These are phyloP conservation scores for Phallus indusiatus DNA, from an alignment of 768 basidiomycete species.

Conservation along the genomic window DNA sequence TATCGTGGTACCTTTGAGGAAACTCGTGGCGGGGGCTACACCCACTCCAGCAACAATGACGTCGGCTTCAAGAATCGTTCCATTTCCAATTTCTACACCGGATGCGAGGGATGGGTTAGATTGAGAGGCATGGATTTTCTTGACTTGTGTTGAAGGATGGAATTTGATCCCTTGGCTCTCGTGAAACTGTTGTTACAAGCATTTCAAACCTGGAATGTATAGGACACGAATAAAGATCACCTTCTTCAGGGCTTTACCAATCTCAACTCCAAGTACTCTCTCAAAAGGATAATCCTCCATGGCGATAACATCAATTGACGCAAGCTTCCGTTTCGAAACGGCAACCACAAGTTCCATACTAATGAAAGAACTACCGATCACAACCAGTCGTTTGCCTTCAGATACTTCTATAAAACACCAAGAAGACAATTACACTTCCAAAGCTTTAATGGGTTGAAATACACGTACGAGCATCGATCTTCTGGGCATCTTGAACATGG, in stretches of 20 bases:
- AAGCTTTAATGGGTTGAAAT: conserved; percentile 2
- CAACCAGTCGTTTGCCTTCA: conserved; percentile 67
- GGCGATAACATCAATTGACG: conserved; percentile 76
- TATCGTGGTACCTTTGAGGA: conserved; percentile 54
- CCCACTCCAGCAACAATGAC: conserved; percentile 82
- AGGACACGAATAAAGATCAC: conserved; percentile 25
- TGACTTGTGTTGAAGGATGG: conserved; percentile 62
- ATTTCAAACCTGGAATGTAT: background rate
- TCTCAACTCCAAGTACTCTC: conserved; percentile 65
- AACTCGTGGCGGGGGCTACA: conserved; percentile 73
- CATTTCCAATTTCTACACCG: conserved; percentile 55
- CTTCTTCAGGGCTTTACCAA: conserved; percentile 72
- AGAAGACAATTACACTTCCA: conserved; percentile 2
- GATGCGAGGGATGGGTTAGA: conserved; percentile 45
- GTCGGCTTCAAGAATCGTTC: conserved; percentile 58
- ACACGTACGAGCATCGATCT: conserved; percentile 53
- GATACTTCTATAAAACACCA: conserved; percentile 36
- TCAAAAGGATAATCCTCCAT: conserved; percentile 78
- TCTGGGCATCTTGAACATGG: conserved; percentile 58
- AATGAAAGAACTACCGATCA: conserved; percentile 88
- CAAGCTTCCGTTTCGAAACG: conserved; percentile 60
- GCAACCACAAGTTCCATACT: conserved; percentile 88
- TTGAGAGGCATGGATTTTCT: conserved; percentile 52
- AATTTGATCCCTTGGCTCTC: conserved; percentile 80
- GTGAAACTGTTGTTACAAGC: conserved; percentile 46